Base-by-base conservation (phyloP, 352 stramenopile genomes). In the Thraustochytrium sp. region DNA sequence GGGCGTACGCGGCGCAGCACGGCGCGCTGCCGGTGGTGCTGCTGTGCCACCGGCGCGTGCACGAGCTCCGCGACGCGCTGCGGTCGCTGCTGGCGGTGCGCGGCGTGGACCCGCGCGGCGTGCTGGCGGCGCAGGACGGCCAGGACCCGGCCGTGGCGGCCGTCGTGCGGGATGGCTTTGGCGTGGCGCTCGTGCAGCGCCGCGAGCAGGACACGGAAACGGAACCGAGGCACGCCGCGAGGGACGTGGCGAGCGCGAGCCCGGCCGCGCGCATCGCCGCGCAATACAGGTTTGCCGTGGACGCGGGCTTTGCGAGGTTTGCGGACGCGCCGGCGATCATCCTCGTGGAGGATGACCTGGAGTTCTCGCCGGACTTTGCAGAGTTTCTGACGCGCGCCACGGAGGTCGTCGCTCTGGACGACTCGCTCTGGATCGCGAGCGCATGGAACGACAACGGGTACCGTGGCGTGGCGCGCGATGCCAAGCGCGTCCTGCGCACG, bases 361-460 rank as follows among this genome's bases (percentile, higher is more conserved):
- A 72, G 21, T 85, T 84, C 54, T 55, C 37, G 5, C 74, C 74
- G 16, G 85, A 87, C 40, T 87, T 87, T 55, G 48, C 55, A 8
- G 82, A 87, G 2, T 87, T 85, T 48, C 82, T 87, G 1, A 44
- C 61, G 13, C 34, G 36, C 21, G 83, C 37, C 2, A 34, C 73
- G 18, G 21, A 21, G 18, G 36, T 85, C 11, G 34, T 87, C n/a
- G 83, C 85, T 1, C 21, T 21, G 9, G 88, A 91, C 53, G 31
- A 34, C 18, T 86, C 23, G 18, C 46, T 87, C 11, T 90, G 87
- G 51, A 65, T 86, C n/a, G 84, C 88, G 18, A 86, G 46, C 18
- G 87, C 88, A 1, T 91, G 88, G 88, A 91, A 91, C 78, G 88
- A 91, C 85, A 91, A 91, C 73, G 88, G 88, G 11, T 82, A 86